Evolutionary conservation across 768 basidiomycete genomes (phyloP).

Genomic region (Gyrodon lividus): DNA sequence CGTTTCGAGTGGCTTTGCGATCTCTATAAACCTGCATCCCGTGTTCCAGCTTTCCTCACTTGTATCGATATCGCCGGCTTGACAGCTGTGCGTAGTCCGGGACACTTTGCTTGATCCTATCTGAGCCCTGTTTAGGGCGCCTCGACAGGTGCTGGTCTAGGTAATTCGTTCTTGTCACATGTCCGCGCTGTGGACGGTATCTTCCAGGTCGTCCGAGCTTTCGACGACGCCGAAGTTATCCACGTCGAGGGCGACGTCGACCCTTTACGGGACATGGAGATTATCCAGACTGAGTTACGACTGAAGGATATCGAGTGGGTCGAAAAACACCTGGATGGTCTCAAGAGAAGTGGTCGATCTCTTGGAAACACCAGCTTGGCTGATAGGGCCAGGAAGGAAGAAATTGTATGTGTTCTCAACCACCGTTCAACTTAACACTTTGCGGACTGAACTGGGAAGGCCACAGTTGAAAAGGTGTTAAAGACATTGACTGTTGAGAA

Average conservation of each 20-base stretch:
- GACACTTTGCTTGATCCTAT: constrained; percentile 3
- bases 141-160: constrained; percentile 96
- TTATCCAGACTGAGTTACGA: constrained; percentile 90
- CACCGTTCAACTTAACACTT: background rate
- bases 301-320: constrained; percentile 99
- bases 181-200: constrained; percentile 99
- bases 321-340: constrained; percentile 79
- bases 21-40: constrained; percentile 83
- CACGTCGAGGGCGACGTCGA: constrained; percentile 99
- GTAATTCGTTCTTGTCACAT: constrained; percentile 96
- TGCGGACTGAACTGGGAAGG: constrained; percentile 43
- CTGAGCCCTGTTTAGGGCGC: constrained; percentile 62
- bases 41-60: constrained; percentile 92
- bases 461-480: constrained; percentile 81
- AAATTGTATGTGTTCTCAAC: constrained; percentile 59
- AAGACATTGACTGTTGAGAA: constrained; percentile 75
- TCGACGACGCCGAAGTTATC: constrained; percentile 98
- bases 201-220: constrained; percentile 96
- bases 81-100: constrained; percentile 67
- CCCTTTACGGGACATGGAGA: constrained; percentile 95
- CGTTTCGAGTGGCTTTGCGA: constrained; percentile 96
- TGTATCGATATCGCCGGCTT: constrained; percentile 99
- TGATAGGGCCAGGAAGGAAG: constrained; percentile 95
- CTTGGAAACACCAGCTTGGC: constrained; percentile 78
- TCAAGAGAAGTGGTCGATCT: constrained; percentile 72